phyloP scores from a whole-genome alignment of 1,284 basidiomycete species.

The Paramarasmius palmivorus region DNA sequence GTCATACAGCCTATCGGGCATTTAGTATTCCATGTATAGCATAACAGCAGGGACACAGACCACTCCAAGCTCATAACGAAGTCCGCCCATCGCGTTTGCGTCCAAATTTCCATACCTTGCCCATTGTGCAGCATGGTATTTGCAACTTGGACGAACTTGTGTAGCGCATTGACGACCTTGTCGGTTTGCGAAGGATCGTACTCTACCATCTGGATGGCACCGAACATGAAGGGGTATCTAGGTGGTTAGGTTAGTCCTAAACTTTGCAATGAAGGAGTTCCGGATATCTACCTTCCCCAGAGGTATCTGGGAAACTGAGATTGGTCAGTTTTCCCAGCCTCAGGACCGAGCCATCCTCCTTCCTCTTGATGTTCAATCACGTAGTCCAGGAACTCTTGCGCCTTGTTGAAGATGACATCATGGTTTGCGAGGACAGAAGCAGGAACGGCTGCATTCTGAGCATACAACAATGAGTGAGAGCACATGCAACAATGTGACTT shows the following conservation, averaged over 20 bases:
- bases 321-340: conserved; percentile 34
- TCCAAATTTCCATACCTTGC: conserved; percentile 51
- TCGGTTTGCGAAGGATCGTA: conserved; percentile 42
- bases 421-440: conserved; percentile 48
- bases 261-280: neutral
- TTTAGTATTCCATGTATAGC: neutral
- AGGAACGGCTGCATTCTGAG: conserved; percentile 55
- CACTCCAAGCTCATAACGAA: conserved; percentile 55
- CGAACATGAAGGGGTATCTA: conserved; percentile 57
- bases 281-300: conserved; percentile 48
- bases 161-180: conserved; percentile 44
- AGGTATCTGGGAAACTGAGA: conserved; percentile 54
- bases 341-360: conserved; percentile 59
- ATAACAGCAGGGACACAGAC: conserved; percentile 25
- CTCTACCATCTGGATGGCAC: conserved; percentile 55
- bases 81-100: conserved; percentile 56
- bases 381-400: conserved; percentile 53
- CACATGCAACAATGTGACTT: neutral
- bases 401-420: conserved; percentile 46
- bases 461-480: neutral
- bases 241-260: neutral
- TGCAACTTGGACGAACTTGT: conserved; percentile 52
- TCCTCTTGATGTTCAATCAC: conserved; percentile 55
- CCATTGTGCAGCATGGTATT: conserved; percentile 55
- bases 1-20: conserved; percentile 45